Conservation (phyloP, 2,329 filamentous ascomycete species). For the Pezicula carpinea region DNA sequence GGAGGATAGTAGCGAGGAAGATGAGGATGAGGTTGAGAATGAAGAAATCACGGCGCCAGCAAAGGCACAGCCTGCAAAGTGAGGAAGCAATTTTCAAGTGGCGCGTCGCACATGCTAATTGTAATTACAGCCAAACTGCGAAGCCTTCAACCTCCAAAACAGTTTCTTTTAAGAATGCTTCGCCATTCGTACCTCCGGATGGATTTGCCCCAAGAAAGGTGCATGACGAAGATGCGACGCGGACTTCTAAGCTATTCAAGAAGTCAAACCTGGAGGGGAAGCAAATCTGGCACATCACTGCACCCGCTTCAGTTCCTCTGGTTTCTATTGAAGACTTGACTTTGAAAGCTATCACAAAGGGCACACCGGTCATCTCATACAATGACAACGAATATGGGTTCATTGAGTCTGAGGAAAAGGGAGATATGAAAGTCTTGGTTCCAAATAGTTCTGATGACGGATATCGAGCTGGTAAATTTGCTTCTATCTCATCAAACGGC, state of each 20-base stretch:
- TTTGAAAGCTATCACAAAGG: constrained; percentile 50
- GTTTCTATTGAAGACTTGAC: constrained; percentile 61
- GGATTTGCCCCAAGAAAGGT: constrained; percentile 21
- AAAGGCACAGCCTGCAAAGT: constrained; percentile 8
- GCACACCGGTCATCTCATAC: constrained; percentile 54
- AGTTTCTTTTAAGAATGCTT: constrained; percentile 8
- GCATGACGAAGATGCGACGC: constrained; percentile 7
- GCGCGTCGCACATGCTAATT: neutral
- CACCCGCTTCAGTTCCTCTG: constrained; percentile 65
- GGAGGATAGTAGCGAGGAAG: constrained; percentile 30
- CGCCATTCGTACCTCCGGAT: constrained; percentile 4
- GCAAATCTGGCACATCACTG: constrained; percentile 77
- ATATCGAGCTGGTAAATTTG: constrained; percentile 48
- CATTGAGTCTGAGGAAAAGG: constrained; percentile 43
- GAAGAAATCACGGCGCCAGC: constrained; percentile 1
- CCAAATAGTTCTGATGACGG: constrained; percentile 50
- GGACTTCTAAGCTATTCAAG: constrained; percentile 46
- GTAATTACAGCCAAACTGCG: constrained; percentile 8
- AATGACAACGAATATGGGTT: constrained; percentile 60
- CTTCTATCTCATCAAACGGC: neutral
- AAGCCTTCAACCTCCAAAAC: constrained; percentile 11
- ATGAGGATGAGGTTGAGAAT: constrained; percentile 29
- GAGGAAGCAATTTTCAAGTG: constrained; percentile 1
- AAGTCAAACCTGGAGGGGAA: constrained; percentile 60
- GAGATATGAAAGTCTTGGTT: constrained; percentile 55